phyloP scores from a whole-genome alignment of 1,139 yeast species.

The Saccharomyces uvarum region DNA sequence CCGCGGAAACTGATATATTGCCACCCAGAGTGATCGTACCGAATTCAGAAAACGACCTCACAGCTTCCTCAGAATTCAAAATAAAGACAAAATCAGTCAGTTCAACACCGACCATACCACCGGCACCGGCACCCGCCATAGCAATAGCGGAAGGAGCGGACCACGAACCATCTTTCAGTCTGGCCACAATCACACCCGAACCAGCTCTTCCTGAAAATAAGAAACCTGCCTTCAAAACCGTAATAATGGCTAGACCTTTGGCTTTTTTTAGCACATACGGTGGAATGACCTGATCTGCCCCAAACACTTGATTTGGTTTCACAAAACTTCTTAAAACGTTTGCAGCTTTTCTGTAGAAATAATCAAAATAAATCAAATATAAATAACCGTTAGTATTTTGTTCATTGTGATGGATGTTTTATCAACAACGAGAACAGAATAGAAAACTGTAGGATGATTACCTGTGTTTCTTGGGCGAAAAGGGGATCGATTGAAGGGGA shows the following conservation, averaged over 20 bases:
- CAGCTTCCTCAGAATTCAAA: constrained; percentile 78
- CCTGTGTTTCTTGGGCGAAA: not conserved
- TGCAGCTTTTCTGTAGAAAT: constrained; percentile 67
- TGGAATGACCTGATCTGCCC: constrained; percentile 84
- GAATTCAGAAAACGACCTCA: constrained; percentile 83
- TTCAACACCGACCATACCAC: constrained; percentile 96
- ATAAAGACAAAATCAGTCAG: constrained; percentile 94
- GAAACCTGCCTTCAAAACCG: constrained; percentile 93
- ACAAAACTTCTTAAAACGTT: constrained; percentile 79
- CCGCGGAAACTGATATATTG: constrained; percentile 90
- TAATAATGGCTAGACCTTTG: constrained; percentile 81
- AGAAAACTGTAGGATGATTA: not conserved
- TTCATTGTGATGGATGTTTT: not conserved
- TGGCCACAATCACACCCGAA: constrained; percentile 88
- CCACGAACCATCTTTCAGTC: constrained; percentile 91
- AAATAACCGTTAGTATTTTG: not conserved
- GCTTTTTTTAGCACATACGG: constrained; percentile 85
- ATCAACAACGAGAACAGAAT: not conserved
- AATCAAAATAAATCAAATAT: not conserved
- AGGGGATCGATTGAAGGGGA: not conserved
- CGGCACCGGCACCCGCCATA: constrained; percentile 97
- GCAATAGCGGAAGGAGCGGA: constrained; percentile 95
- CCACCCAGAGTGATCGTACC: constrained; percentile 95
- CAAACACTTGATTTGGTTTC: constrained; percentile 86
- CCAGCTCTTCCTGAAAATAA: constrained; percentile 96